phyloP scores from a whole-genome alignment of 108 stramenopile genomes.

The Aurantiochytrium sp. region DNA sequence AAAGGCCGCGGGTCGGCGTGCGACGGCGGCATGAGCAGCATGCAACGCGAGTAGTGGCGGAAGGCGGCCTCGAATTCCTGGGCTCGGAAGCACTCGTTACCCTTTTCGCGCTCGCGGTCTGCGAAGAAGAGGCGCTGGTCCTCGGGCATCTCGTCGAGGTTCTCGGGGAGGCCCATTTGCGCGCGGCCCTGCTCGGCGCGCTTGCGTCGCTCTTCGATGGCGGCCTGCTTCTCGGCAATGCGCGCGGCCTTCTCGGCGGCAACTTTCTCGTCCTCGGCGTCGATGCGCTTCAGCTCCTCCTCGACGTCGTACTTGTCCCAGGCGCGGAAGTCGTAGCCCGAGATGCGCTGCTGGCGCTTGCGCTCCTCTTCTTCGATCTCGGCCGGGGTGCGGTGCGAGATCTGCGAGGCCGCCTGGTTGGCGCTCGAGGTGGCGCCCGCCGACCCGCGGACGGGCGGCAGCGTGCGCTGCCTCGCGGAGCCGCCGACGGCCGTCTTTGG shows the following conservation, averaged over 20 bases:
- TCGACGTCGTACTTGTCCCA: conserved; percentile 61
- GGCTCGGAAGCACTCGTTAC: conserved; percentile 60
- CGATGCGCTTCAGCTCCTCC: conserved; percentile 31
- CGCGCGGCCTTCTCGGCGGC: background rate
- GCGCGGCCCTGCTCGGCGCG: background rate
- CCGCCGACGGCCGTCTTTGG: no score
- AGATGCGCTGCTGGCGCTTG: background rate
- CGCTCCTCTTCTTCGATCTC: conserved; percentile 31
- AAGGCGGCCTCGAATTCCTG: conserved; percentile 51
- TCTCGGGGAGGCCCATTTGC: background rate
- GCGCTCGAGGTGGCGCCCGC: conserved; percentile 39
- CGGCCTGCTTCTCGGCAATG: background rate
- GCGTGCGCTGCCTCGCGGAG: no score
- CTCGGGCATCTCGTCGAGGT: conserved; percentile 33
- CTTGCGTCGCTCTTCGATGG: background rate
- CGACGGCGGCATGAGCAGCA: conserved; percentile 30
- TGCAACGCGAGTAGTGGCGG: conserved; percentile 48
- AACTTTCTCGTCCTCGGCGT: background rate
- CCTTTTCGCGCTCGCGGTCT: conserved; percentile 56
- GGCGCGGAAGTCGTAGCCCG: conserved; percentile 54
- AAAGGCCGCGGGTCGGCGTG: conserved; percentile 37
- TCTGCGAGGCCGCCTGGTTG: conserved; percentile 37
- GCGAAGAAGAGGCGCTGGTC: conserved; percentile 47
- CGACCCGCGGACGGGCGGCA: conserved; percentile 7
- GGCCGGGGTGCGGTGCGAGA: conserved; percentile 8